Evolutionary conservation across 2,329 filamentous ascomycete species (phyloP).

Genomic region (Falciphora oryzae): DNA sequence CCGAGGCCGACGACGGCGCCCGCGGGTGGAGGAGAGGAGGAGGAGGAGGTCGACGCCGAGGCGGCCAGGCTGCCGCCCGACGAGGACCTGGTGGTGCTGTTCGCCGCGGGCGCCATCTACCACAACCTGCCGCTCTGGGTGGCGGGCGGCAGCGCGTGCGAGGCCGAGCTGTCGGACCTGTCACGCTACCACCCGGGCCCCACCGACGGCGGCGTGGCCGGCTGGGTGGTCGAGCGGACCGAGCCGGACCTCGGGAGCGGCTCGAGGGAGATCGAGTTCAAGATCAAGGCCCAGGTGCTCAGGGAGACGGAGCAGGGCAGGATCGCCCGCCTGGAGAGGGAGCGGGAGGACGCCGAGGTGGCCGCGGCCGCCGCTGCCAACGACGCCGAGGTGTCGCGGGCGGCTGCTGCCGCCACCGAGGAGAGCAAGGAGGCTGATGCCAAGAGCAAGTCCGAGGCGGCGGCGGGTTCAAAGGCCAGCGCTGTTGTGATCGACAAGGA

Average conservation of each 20-base stretch:
- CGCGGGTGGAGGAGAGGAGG: slow-evolving; percentile 22
- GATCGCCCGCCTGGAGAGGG: slow-evolving; percentile 3
- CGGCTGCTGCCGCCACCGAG: not conserved
- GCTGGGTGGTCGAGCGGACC: slow-evolving; percentile 53
- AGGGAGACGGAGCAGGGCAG: slow-evolving; percentile 9
- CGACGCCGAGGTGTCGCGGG: not conserved
- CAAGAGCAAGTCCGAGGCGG: not conserved
- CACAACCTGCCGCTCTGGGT: slow-evolving; percentile 44
- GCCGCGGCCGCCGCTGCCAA: not conserved
- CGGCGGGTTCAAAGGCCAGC: not conserved
- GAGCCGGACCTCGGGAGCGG: slow-evolving; percentile 31
- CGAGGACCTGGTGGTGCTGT: slow-evolving; percentile 36
- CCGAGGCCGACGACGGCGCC: slow-evolving; percentile 22
- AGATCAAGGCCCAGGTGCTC: slow-evolving; percentile 16
- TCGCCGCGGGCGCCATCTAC: slow-evolving; percentile 47
- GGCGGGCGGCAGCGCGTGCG: slow-evolving; percentile 35
- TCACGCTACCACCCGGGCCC: slow-evolving; percentile 23
- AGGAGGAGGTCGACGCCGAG: slow-evolving; percentile 25
- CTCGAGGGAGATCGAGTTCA: slow-evolving; percentile 14
- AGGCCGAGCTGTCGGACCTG: slow-evolving; percentile 31
- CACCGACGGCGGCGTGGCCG: slow-evolving; percentile 33
- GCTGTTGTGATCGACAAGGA: slow-evolving; percentile 1
- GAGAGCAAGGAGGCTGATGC: not conserved
- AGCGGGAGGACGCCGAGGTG: slow-evolving; percentile 3
- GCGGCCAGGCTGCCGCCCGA: slow-evolving; percentile 25